Evolutionary conservation across 257 asterid species (phyloP).

Genomic region (Capsicum chinense): DNA sequence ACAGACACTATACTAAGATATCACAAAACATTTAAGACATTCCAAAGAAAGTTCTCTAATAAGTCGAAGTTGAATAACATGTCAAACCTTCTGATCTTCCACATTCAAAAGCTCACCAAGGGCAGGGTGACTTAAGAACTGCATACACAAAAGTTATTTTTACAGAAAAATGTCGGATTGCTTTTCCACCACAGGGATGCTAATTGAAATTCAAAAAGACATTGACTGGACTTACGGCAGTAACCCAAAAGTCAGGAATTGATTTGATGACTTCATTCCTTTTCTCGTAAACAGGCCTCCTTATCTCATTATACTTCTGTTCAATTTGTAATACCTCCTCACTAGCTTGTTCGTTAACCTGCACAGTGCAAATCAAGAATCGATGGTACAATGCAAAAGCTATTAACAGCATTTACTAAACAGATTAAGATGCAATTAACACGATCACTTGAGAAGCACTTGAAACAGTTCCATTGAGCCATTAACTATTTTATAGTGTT

Average conservation of each 20-base stretch:
- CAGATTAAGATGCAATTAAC: conserved; percentile 9
- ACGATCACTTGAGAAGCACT: background rate
- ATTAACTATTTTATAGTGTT: background rate
- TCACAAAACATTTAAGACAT: conserved; percentile 13
- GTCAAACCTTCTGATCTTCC: conserved; percentile 56
- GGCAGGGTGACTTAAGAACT: conserved; percentile 65
- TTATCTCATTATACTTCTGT: conserved; percentile 47
- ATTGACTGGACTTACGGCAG: conserved; percentile 47
- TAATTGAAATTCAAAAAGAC: conserved; percentile 27
- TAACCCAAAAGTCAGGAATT: conserved; percentile 66
- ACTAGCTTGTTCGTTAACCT: conserved; percentile 56
- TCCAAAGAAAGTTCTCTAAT: conserved; percentile 26
- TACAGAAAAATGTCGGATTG: conserved; percentile 19
- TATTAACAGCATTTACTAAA: conserved; percentile 13
- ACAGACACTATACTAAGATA: conserved; percentile 12
- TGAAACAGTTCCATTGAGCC: conserved; percentile 8
- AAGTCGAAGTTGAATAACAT: conserved; percentile 7
- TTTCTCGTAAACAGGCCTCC: conserved; percentile 52
- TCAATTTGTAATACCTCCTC: conserved; percentile 51
- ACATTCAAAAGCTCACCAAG: conserved; percentile 51
- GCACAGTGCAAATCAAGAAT: conserved; percentile 36
- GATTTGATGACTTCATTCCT: conserved; percentile 49
- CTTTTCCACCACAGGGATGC: conserved; percentile 27
- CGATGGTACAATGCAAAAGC: conserved; percentile 23
- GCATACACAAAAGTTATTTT: conserved; percentile 31